Conservation (phyloP, 805 yeast species). For the Metschnikowia vanudenii region DNA sequence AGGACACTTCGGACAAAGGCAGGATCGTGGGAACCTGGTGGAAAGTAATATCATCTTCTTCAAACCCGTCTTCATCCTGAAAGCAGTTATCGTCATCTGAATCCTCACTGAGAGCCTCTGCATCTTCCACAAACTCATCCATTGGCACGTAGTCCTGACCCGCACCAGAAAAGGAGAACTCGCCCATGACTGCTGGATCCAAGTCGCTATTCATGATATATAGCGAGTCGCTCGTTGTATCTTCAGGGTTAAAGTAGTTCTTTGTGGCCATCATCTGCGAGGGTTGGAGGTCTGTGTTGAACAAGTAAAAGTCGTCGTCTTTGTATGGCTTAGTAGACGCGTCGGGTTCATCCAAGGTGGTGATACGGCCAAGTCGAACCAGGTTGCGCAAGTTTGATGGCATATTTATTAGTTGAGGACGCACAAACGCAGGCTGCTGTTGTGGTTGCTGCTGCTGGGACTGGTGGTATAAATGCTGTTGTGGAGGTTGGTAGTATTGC, state of each 20-base stretch:
- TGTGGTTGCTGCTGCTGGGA: neutral
- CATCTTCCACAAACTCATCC: constrained; percentile 40
- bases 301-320: constrained; percentile 39
- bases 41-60: constrained; percentile 23
- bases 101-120: constrained; percentile 41
- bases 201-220: constrained; percentile 22
- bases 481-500: constrained; percentile 5
- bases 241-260: constrained; percentile 25
- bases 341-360: constrained; percentile 28
- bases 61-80: constrained; percentile 31
- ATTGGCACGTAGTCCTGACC: constrained; percentile 30
- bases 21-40: constrained; percentile 7
- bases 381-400: constrained; percentile 3
- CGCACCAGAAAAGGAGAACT: constrained; percentile 18
- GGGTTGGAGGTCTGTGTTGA: constrained; percentile 43
- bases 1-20: constrained; percentile 5
- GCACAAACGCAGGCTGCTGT: constrained; percentile 9
- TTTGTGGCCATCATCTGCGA: constrained; percentile 33
- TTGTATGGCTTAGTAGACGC: constrained; percentile 20
- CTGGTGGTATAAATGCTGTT: constrained; percentile 3
- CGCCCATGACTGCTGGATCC: constrained; percentile 3
- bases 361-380: constrained; percentile 32
- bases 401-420: constrained; percentile 15
- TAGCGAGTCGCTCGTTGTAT: constrained; percentile 28
- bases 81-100: constrained; percentile 40